Evolutionary conservation across 2,329 filamentous ascomycete genomes (phyloP), one percentile per base, ranked within the genome.

Genomic region (Beauveria varroae): DNA sequence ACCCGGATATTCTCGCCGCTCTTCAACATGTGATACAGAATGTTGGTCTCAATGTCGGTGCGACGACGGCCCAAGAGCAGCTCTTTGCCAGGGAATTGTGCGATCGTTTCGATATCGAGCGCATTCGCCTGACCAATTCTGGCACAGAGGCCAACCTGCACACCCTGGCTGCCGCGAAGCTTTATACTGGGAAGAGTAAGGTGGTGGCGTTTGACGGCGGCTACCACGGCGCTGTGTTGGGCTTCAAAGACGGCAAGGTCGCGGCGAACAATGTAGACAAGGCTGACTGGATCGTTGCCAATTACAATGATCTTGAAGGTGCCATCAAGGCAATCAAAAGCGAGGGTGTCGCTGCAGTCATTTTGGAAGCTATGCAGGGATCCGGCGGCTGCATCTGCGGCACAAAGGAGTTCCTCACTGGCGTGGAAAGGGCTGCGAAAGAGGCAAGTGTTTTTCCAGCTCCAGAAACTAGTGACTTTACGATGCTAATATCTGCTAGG

Each of bases 311-410:
- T 58, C 65, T 81, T 1, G 72, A 74, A 0, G 75, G 75, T 3
- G 79, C 81, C 0, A 71, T 70, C 6, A 64, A 63, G 2, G 74
- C 80, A 12, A 75, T 86, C 8, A 68, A 74, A 7, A 67, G 70
- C 8, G 70, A 76, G 1, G 76, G 79, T 9, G 70, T 90, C 0
- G 86, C 85, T 0, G 86, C 84, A 0, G 84, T 90, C 22, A 67
- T 91, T 2, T 74, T 90, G 0, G 88, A 90, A 70, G 79, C 79
- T 0, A 84, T 91, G 79, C 85, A 88, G 65, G 86, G 86, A 0
- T 78, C 81, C 3, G 86, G 81, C 0, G 86, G 87, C 0, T 83
- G 80, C 58, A 79, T 86, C 6, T 73, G 76, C 0, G 86, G 75
- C 0, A 75, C 72, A 0, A 57, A 54, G 1, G 77, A 78, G 20